Percentiles rank a stretch among this genome's conserved stretches.
phyloP scores from a whole-genome alignment of 129 eudicot species.

The Deinandra increscens region DNA sequence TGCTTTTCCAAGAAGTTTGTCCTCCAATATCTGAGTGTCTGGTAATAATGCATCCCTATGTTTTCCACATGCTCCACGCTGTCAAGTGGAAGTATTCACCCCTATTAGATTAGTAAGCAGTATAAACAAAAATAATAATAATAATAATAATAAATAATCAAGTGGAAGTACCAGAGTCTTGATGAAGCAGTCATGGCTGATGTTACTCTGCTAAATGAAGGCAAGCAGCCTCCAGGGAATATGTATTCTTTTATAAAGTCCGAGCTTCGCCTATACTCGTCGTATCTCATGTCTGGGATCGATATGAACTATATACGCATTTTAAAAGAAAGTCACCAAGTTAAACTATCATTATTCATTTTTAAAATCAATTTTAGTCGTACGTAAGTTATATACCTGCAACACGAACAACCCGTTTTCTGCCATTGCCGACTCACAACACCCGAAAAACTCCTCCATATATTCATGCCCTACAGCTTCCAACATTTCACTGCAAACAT shows the following conservation, averaged over 20 bases:
- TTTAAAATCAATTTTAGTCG: neutral
- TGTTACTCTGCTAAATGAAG: conserved; percentile 83
- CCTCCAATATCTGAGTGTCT: conserved; percentile 80
- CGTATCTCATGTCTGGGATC: conserved; percentile 79
- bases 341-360: neutral
- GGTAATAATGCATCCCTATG: conserved; percentile 84
- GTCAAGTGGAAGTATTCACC: conserved; percentile 15
- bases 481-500: conserved; percentile 72
- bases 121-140: too few species aligned
- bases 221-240: conserved; percentile 86
- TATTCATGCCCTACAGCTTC: conserved; percentile 97
- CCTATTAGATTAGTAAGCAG: neutral
- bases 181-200: conserved; percentile 89
- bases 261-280: conserved; percentile 72
- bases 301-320: conserved; percentile 55
- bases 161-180: conserved; percentile 56
- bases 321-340: neutral
- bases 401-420: conserved; percentile 65
- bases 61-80: conserved; percentile 92
- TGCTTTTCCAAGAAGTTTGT: conserved; percentile 64
- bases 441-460: conserved; percentile 73
- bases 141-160: too few species aligned
- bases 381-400: conserved; percentile 42
- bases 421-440: conserved; percentile 73
- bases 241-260: conserved; percentile 89